A percentile compares a stretch with the other conserved stretches of the same genome.
These are phyloP conservation scores for Penicillium cosmopolitanum DNA, from an alignment of 495 filamentous ascomycete species.

Conservation along the genomic window DNA sequence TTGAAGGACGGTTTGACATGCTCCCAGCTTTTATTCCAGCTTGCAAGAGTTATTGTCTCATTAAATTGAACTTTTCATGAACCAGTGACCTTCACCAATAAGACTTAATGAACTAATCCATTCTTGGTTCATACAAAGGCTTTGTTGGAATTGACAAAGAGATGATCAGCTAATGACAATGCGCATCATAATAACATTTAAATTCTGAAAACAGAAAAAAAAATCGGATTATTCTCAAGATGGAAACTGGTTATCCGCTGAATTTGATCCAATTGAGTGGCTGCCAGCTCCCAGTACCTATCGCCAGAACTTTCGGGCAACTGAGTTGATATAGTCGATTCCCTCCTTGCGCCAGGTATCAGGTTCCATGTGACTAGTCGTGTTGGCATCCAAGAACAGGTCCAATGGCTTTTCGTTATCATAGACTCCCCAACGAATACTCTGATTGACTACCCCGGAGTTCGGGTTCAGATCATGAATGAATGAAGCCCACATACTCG, in stretches of 20 bases:
- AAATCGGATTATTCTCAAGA: too few species aligned
- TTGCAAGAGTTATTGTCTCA: too few species aligned
- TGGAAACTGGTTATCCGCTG: not conserved
- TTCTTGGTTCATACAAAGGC: too few species aligned
- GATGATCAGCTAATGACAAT: too few species aligned
- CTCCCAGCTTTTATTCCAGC: too few species aligned
- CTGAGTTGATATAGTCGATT: slow-evolving; percentile 42
- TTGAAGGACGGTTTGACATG: too few species aligned
- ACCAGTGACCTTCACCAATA: too few species aligned
- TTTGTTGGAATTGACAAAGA: too few species aligned
- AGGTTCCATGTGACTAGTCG: slow-evolving; percentile 48
- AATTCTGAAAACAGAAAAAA: too few species aligned
- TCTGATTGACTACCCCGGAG: slow-evolving; percentile 30
- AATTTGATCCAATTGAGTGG: not conserved
- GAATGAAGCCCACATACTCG: slow-evolving; percentile 57
- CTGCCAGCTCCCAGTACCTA: slow-evolving; percentile 3
- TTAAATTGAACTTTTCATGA: too few species aligned
- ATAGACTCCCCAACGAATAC: slow-evolving; percentile 50
- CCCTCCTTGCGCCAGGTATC: slow-evolving; percentile 52
- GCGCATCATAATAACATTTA: too few species aligned
- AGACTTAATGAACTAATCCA: too few species aligned
- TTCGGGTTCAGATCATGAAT: slow-evolving; percentile 58
- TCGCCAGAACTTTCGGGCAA: slow-evolving; percentile 31
- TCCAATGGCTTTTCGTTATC: slow-evolving; percentile 41
- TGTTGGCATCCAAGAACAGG: slow-evolving; percentile 54